Evolutionary conservation across 139 green algal species (phyloP).

Genomic region (Chlamydomonas incerta): DNA sequence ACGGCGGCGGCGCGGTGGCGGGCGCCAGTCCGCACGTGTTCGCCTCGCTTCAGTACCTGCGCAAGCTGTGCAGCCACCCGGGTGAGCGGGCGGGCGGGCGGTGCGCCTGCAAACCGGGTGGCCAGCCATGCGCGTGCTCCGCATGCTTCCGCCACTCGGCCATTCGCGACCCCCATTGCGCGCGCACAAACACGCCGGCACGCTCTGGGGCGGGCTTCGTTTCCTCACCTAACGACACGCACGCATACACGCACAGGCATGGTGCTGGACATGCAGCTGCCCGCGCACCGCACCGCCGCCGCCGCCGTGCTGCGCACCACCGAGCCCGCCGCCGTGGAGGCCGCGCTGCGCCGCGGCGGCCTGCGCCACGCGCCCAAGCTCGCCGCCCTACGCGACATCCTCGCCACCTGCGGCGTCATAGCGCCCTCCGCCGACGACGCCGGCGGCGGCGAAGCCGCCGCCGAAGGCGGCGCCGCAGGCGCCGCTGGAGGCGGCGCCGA

Average conservation of each 20-base stretch:
- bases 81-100: too few relatives aligned
- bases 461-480: background rate
- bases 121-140: too few relatives aligned
- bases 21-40: slow-evolving; percentile 63
- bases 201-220: too few relatives aligned
- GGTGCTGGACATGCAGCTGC: slow-evolving; percentile 79
- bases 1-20: background rate
- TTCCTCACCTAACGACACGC: too few relatives aligned
- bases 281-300: slow-evolving; percentile 69
- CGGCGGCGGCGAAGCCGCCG: background rate
- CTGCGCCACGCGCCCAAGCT: slow-evolving; percentile 94
- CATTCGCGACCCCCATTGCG: too few relatives aligned
- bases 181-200: too few relatives aligned
- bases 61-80: slow-evolving; percentile 89
- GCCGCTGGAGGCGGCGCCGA: background rate
- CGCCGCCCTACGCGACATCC: slow-evolving; percentile 87
- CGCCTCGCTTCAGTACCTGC: slow-evolving; percentile 89
- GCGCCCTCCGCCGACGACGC: slow-evolving; percentile 8
- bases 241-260: slow-evolving; percentile 81
- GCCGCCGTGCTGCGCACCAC: slow-evolving; percentile 33
- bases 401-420: slow-evolving; percentile 90
- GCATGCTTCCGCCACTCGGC: too few relatives aligned
- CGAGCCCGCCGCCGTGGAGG: slow-evolving; percentile 43
- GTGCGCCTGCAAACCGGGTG: too few relatives aligned
- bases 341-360: slow-evolving; percentile 40